Base-by-base conservation (phyloP, 352 stramenopile species). In the Phytophthora multivora region DNA sequence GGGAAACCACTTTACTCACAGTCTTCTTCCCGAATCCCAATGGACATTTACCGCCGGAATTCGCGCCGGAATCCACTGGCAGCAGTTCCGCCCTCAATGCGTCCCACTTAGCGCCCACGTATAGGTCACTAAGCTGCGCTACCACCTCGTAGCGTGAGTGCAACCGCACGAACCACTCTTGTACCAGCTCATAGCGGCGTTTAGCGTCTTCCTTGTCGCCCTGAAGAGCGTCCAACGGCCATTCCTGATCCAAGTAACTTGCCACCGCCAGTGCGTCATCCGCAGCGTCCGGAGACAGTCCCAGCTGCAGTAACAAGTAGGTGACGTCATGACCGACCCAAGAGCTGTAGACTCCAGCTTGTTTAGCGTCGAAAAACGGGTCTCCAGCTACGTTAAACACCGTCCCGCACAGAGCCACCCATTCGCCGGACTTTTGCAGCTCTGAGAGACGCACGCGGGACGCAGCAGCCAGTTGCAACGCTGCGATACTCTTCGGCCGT, bases 271-370 rank as follows among this genome's bases (percentile, higher is more conserved):
- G 48, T 5, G 62, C 61, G 38, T 80, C 65, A 36, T 77, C 62
- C 12, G 63, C 53, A 39, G 59, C 56, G 26, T 76, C 67, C 41
- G 60, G 46, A 1, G 46, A 31, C 7, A 86, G 63, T 15, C 73
- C 68, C 52, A 79, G 43, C 25, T 75, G 59, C 39, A 90, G 35
- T 19, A 90, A 28, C 53, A 85, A 30, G 33, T 64, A 77, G 23
- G 80, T 86, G 18, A 85, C 69, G 18, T 90, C 80, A 26, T 86
- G 78, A 2, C 55, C 61, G n/a, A 76, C 55, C 77, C 80, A 90
- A 5, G 45, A 59, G n/a, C 59, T 69, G 30, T 90, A 90, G 7
- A 83, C 56, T 4, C 73, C 76, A n/a, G 21, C 45, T 8, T 31
- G 25, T 5, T 15, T 41, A 3, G 38, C 23, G 13, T 81, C 70